These are phyloP conservation scores for Tinospora cordifolia DNA, from an alignment of 164 flowering plant genomes.

Conservation along the genomic window DNA sequence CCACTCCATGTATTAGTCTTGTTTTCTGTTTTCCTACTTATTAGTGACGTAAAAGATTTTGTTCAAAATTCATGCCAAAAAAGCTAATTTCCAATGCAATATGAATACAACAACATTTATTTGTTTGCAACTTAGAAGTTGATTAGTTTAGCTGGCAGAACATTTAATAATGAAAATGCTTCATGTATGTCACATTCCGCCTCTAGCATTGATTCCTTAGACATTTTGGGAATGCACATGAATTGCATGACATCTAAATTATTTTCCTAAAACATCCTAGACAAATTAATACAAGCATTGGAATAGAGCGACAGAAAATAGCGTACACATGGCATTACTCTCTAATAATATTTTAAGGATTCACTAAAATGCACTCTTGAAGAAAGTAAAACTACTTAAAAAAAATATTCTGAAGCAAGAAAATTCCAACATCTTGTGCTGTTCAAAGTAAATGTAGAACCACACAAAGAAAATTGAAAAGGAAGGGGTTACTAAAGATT, in stretches of 20 bases:
- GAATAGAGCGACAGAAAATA: no score
- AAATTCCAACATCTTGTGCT: background rate
- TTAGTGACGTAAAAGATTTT: background rate
- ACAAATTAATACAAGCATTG: no score
- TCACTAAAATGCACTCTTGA: background rate
- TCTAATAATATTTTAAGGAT: background rate
- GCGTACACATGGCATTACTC: no score
- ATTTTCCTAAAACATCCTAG: no score
- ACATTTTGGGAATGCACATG: no score
- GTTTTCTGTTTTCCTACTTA: background rate
- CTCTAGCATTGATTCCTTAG: no score
- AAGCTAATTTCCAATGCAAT: background rate
- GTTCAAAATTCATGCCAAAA: background rate
- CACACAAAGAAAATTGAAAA: background rate
- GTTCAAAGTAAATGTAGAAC: background rate
- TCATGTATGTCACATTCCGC: no score
- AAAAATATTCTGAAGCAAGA: background rate
- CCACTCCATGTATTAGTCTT: background rate
- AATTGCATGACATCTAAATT: no score
- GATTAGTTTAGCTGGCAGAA: background rate
- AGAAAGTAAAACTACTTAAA: background rate
- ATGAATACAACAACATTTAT: background rate
- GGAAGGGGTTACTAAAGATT: no score
- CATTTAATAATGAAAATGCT: no score
- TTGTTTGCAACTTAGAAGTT: background rate